Evolutionary conservation across 2,329 filamentous ascomycete species (phyloP).

Genomic region (Epichloe amarillans): DNA sequence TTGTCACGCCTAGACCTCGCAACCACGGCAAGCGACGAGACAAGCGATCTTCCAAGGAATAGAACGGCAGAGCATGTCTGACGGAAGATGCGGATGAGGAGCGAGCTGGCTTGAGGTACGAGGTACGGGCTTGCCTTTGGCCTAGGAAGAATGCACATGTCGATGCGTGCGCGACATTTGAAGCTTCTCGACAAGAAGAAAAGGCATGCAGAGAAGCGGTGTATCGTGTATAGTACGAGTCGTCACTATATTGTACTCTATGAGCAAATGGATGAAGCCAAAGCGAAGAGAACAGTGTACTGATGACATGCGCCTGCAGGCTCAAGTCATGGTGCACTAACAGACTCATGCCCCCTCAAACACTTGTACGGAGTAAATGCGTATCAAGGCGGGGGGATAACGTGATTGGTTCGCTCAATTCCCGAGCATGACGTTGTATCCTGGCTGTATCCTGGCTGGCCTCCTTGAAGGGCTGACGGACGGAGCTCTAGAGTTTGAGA

Average conservation of each 20-base stretch:
- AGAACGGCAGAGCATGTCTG: background rate
- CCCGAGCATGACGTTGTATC: background rate
- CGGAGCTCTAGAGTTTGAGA: too few relatives aligned
- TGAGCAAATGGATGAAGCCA: background rate
- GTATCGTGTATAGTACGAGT: conserved; percentile 3
- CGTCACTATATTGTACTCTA: conserved; percentile 3
- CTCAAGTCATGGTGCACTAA: too few relatives aligned
- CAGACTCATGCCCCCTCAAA: too few relatives aligned
- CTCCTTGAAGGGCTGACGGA: too few relatives aligned
- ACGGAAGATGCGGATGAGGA: too few relatives aligned
- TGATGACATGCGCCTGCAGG: background rate
- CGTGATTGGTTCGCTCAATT: background rate
- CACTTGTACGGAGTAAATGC: background rate
- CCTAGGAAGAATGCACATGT: background rate
- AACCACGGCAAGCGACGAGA: conserved; percentile 82
- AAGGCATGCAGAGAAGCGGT: background rate
- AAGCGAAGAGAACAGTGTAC: background rate
- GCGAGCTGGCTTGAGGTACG: too few relatives aligned
- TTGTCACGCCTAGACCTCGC: conserved; percentile 69
- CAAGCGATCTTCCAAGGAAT: conserved; percentile 35
- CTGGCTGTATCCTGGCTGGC: too few relatives aligned
- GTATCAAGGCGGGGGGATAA: background rate
- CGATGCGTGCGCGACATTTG: background rate
- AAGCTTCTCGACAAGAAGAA: too few relatives aligned
- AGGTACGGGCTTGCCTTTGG: too few relatives aligned